Percentiles rank a stretch among this genome's conserved stretches.
Evolutionary conservation across 139 green algal genomes (phyloP).

Genomic region (Tetraselmis striata): DNA sequence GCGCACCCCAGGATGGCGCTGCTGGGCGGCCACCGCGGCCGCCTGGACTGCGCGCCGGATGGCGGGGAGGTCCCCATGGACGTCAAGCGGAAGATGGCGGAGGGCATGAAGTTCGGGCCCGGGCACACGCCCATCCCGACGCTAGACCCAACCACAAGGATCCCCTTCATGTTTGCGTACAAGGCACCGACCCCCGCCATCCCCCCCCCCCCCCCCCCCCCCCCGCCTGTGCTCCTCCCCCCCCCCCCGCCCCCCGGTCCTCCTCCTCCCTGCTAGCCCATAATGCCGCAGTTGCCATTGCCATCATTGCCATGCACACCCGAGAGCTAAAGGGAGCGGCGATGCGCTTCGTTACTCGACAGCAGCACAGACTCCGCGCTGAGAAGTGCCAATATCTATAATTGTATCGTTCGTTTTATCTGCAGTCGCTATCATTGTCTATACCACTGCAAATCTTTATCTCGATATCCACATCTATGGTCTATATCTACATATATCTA

Average conservation of each 20-base stretch:
- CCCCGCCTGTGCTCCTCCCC: neutral
- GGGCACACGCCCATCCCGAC: neutral
- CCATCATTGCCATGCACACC: too few relatives aligned
- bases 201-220: too few relatives aligned
- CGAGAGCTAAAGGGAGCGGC: too few relatives aligned
- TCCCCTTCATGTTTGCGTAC: slow-evolving; percentile 11
- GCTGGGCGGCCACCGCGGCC: slow-evolving; percentile 4
- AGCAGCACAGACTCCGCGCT: too few relatives aligned
- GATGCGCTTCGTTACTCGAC: too few relatives aligned
- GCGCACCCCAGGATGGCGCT: neutral
- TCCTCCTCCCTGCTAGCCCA: neutral
- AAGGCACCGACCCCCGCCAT: neutral
- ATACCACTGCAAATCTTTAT: too few relatives aligned
- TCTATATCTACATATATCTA: too few relatives aligned
- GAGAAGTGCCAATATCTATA: too few relatives aligned
- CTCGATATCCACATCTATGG: too few relatives aligned
- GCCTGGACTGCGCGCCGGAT: neutral
- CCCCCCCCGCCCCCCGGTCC: neutral
- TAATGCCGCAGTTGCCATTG: too few relatives aligned
- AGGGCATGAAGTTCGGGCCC: slow-evolving; percentile 1
- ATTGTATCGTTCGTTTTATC: too few relatives aligned
- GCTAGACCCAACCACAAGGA: neutral
- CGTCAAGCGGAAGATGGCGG: neutral
- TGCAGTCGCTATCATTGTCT: too few relatives aligned
- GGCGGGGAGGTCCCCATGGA: neutral